phyloP scores from a whole-genome alignment of 139 green algal genomes.

The Chlamydomonas asymmetrica region DNA sequence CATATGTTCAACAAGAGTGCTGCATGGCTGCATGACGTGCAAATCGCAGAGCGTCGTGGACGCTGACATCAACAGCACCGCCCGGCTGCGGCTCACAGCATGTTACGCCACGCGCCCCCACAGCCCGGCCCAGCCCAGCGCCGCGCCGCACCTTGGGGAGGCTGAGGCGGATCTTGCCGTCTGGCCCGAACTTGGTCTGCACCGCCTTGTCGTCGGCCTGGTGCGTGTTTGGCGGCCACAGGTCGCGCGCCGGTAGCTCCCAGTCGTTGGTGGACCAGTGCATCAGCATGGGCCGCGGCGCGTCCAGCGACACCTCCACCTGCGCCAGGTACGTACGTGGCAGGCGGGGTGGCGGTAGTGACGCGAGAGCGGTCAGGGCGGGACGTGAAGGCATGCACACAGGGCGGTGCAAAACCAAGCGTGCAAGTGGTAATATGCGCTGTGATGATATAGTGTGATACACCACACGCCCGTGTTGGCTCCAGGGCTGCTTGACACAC shows the following conservation, averaged over 20 bases:
- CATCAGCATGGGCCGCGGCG: constrained; percentile 39
- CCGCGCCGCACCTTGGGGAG: constrained; percentile 47
- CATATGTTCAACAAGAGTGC: background rate
- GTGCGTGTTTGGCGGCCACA: constrained; percentile 15
- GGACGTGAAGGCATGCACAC: no score
- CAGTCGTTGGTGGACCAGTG: constrained; percentile 85
- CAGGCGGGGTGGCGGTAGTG: no score
- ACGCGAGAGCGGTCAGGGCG: no score
- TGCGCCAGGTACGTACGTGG: no score
- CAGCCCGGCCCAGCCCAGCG: background rate
- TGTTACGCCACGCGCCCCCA: background rate
- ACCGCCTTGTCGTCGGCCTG: constrained; percentile 57
- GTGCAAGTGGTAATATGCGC: no score
- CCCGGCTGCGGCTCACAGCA: background rate
- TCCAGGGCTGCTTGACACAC: no score
- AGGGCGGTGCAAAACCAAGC: no score
- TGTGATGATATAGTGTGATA: no score
- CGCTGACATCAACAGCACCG: background rate
- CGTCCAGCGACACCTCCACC: constrained; percentile 7
- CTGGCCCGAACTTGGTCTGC: constrained; percentile 56
- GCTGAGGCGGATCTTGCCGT: constrained; percentile 39
- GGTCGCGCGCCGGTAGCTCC: constrained; percentile 43
- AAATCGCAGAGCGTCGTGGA: background rate
- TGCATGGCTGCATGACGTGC: background rate
- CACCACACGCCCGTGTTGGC: no score